Conservation (phyloP, 805 yeast species). For the Debaryomyces tyrocola region DNA sequence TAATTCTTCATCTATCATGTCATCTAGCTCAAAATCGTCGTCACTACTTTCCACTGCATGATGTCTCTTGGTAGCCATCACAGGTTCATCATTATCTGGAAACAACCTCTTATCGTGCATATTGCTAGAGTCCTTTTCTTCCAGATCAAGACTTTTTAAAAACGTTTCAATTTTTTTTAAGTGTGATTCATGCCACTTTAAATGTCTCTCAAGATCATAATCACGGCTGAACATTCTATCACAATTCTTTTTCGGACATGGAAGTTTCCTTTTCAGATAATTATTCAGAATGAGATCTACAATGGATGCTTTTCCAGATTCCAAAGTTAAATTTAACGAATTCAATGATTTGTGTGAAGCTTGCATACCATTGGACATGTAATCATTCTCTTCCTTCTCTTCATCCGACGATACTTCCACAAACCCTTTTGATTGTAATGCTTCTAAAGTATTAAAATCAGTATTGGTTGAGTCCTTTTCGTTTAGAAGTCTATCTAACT, state of each 20-base stretch:
- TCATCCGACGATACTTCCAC: conserved; percentile 4
- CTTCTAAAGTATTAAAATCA: background rate
- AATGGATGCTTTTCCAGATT: conserved; percentile 23
- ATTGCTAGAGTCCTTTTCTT: conserved; percentile 3
- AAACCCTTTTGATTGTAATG: conserved; percentile 1
- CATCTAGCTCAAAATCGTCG: conserved; percentile 21
- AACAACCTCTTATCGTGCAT: background rate
- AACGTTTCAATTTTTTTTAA: conserved; percentile 28
- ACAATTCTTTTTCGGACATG: conserved; percentile 54
- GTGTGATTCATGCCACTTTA: conserved; percentile 51
- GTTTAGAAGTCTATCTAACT: conserved; percentile 19
- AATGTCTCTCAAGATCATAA: conserved; percentile 49
- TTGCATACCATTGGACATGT: conserved; percentile 12
- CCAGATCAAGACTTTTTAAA: conserved; percentile 23
- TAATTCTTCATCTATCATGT: conserved; percentile 24
- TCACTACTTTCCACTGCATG: conserved; percentile 7
- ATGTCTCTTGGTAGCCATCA: background rate
- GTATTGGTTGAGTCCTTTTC: conserved; percentile 10
- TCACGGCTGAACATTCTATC: conserved; percentile 51
- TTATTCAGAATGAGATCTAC: conserved; percentile 40
- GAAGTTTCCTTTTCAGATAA: conserved; percentile 30
- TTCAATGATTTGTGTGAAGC: conserved; percentile 18
- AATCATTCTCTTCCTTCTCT: conserved; percentile 2
- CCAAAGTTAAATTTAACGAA: conserved; percentile 12
- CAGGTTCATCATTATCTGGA: background rate